Conservation (phyloP, 2,329 filamentous ascomycete genomes). For the Claviceps sp. region DNA sequence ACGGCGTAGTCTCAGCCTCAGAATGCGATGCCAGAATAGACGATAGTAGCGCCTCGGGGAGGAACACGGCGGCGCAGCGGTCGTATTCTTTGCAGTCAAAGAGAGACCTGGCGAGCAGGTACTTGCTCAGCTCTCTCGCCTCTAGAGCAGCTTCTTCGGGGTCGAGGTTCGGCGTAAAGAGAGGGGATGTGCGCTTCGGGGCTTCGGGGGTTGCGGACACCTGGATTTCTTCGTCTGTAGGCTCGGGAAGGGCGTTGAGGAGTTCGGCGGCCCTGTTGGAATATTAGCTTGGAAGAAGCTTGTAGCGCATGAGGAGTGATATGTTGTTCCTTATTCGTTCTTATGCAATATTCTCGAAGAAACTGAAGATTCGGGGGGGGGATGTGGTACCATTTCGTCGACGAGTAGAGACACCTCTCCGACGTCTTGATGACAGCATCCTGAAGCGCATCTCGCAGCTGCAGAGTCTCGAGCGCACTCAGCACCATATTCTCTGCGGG, state of each 20-base stretch:
- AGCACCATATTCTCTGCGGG: constrained; percentile 32
- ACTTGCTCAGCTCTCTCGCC: constrained; percentile 65
- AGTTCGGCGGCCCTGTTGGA: constrained; percentile 79
- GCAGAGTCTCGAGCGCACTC: constrained; percentile 41
- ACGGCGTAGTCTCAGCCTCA: constrained; percentile 16
- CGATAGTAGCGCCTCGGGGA: constrained; percentile 67
- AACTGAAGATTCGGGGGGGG: background rate
- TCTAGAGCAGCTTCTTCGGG: constrained; percentile 64
- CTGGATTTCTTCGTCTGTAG: constrained; percentile 38
- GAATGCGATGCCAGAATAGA: constrained; percentile 43
- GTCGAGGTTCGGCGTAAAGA: constrained; percentile 47
- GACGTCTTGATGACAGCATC: constrained; percentile 83
- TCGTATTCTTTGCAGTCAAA: constrained; percentile 95
- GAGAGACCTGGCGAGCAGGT: constrained; percentile 80
- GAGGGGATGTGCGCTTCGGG: constrained; percentile 28
- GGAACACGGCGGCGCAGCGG: constrained; percentile 78
- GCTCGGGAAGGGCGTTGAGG: constrained; percentile 64
- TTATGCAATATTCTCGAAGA: background rate
- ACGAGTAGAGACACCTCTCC: constrained; percentile 89
- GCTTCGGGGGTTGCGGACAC: constrained; percentile 15
- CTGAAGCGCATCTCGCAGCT: constrained; percentile 63
- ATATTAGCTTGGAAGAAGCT: no score
- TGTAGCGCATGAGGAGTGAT: no score
- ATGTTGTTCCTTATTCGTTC: background rate
- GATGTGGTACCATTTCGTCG: constrained; percentile 69